A percentile compares a stretch with the other conserved stretches of the same genome.
Evolutionary conservation across 2,329 filamentous ascomycete genomes (phyloP).

Genomic region (Diaporthe ilicicola): DNA sequence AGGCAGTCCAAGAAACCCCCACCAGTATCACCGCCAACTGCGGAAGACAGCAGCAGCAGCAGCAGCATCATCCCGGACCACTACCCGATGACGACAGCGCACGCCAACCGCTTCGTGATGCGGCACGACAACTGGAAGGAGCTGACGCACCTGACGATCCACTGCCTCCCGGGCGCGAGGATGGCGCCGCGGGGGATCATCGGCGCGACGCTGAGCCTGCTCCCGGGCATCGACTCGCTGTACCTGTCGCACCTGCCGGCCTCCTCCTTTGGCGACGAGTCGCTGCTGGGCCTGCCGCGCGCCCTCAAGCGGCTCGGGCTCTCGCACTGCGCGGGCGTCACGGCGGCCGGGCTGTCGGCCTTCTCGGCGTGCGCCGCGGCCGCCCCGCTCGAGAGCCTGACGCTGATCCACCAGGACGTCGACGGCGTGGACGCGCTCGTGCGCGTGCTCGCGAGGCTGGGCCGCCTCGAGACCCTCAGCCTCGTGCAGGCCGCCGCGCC

Average conservation of each 20-base stretch:
- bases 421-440: slow-evolving; percentile 65
- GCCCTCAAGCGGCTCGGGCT: slow-evolving; percentile 63
- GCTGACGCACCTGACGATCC: slow-evolving; percentile 65
- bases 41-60: slow-evolving; percentile 8
- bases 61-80: slow-evolving; percentile 42
- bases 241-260: slow-evolving; percentile 65
- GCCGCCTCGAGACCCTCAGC: slow-evolving; percentile 57
- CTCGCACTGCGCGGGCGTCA: slow-evolving; percentile 63
- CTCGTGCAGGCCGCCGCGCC: slow-evolving; percentile 65
- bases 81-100: slow-evolving; percentile 45
- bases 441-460: slow-evolving; percentile 66
- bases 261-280: slow-evolving; percentile 65
- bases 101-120: slow-evolving; percentile 44
- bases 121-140: slow-evolving; percentile 63
- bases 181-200: slow-evolving; percentile 63
- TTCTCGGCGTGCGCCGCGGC: slow-evolving; percentile 62
- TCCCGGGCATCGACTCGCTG: slow-evolving; percentile 66
- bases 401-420: slow-evolving; percentile 64
- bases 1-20: background rate
- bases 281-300: slow-evolving; percentile 61
- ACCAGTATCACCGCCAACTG: background rate
- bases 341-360: slow-evolving; percentile 62
- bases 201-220: slow-evolving; percentile 55
- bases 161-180: slow-evolving; percentile 65
- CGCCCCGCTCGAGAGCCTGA: slow-evolving; percentile 56